Percentiles rank a stretch among this genome's conserved stretches.
phyloP scores from a whole-genome alignment of 2,329 filamentous ascomycete species.

The Herpotrichia juniperi region DNA sequence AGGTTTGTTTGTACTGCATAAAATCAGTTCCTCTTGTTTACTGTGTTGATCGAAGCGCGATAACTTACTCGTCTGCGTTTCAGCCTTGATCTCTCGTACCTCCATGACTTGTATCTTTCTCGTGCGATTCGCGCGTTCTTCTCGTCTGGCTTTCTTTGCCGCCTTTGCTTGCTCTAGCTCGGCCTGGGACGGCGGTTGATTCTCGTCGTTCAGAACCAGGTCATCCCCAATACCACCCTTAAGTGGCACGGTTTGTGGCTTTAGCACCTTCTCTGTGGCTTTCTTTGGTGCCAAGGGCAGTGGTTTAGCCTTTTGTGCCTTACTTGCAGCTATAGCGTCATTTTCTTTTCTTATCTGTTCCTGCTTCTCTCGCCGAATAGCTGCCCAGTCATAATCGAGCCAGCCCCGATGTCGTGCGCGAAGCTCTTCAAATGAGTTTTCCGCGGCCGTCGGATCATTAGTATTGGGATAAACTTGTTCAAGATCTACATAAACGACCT shows the following conservation, averaged over 20 bases:
- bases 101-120: conserved; percentile 77
- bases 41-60: neutral
- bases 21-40: conserved; percentile 20
- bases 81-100: conserved; percentile 66
- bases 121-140: conserved; percentile 57
- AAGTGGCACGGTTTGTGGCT: conserved; percentile 36
- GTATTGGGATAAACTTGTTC: conserved; percentile 83
- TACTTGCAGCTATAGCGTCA: conserved; percentile 18
- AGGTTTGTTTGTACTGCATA: conserved; percentile 84
- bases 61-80: conserved; percentile 86
- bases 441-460: conserved; percentile 68
- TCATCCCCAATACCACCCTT: conserved; percentile 43
- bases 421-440: conserved; percentile 91
- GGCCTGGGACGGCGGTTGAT: conserved; percentile 52
- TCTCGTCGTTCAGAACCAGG: conserved; percentile 51
- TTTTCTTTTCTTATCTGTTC: conserved; percentile 31
- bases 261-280: conserved; percentile 6
- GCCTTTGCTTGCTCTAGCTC: conserved; percentile 64
- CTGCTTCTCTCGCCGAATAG: conserved; percentile 37
- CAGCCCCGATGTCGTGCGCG: conserved; percentile 78
- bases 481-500: conserved; percentile 86
- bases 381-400: conserved; percentile 61
- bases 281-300: conserved; percentile 23
- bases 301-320: conserved; percentile 15
- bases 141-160: conserved; percentile 53